phyloP scores from a whole-genome alignment of 176 grass and related monocot species.

The Aegilops sharonensis region DNA sequence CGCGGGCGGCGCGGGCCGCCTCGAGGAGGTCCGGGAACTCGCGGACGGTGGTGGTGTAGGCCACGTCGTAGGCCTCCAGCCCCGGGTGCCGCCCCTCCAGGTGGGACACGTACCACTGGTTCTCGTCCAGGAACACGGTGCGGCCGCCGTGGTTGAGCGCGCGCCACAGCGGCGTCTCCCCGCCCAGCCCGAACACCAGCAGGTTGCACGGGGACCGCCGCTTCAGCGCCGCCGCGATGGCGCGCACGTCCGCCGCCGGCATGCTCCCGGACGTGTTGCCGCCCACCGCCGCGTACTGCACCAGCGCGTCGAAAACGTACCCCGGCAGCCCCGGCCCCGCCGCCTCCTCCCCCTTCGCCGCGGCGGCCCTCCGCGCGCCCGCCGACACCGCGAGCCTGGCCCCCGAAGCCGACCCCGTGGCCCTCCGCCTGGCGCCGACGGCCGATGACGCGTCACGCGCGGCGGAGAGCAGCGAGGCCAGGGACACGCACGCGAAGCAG shows the following conservation, averaged over 20 bases:
- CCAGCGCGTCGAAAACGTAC: constrained; percentile 75
- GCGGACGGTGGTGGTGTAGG: constrained; percentile 77
- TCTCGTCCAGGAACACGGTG: constrained; percentile 96
- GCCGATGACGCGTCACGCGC: not conserved
- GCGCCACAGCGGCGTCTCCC: constrained; percentile 90
- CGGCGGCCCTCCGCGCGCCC: not conserved
- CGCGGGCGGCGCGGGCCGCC: constrained; percentile 34
- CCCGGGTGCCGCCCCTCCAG: constrained; percentile 72
- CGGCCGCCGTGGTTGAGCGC: constrained; percentile 88
- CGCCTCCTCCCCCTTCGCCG: not conserved
- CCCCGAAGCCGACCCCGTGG: not conserved
- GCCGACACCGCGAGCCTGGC: not conserved
- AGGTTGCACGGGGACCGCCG: constrained; percentile 70
- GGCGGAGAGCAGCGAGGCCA: constrained; percentile 58
- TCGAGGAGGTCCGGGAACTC: constrained; percentile 78
- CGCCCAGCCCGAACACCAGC: constrained; percentile 85
- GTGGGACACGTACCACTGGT: constrained; percentile 98
- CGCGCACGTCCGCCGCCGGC: constrained; percentile 52
- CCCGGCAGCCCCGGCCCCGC: constrained; percentile 26
- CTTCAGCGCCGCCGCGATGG: constrained; percentile 65
- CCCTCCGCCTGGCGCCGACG: constrained; percentile 6
- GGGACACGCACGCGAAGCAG: constrained; percentile 66
- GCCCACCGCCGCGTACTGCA: constrained; percentile 63
- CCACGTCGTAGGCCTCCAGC: constrained; percentile 87
- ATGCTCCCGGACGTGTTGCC: constrained; percentile 75